Evolutionary conservation across 2,329 filamentous ascomycete genomes (phyloP).

Genomic region (Fusarium fujikuroi): DNA sequence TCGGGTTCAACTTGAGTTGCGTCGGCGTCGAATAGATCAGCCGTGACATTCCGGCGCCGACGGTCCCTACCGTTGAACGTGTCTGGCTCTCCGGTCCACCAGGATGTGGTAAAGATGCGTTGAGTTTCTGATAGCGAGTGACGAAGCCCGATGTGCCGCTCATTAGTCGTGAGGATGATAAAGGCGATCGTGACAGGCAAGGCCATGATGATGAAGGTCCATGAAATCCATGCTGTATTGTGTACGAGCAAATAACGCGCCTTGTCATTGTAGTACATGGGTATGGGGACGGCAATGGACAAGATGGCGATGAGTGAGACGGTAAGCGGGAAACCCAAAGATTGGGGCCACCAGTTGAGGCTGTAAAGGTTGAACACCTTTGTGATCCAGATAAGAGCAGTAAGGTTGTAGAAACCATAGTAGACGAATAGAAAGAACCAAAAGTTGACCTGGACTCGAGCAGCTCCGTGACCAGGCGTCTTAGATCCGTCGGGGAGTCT

Average conservation of each 20-base stretch:
- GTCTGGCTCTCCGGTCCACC: conserved; percentile 71
- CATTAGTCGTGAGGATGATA: conserved; percentile 70
- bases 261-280: conserved; percentile 66
- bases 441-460: conserved; percentile 73
- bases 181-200: conserved; percentile 75
- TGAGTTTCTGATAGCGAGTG: conserved; percentile 73
- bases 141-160: conserved; percentile 70
- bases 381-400: conserved; percentile 75
- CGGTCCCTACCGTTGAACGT: conserved; percentile 57
- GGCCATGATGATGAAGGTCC: conserved; percentile 77
- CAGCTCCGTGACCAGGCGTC: conserved; percentile 70
- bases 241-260: conserved; percentile 65
- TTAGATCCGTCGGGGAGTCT: conserved; percentile 50
- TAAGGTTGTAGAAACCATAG: conserved; percentile 75
- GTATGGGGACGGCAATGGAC: conserved; percentile 69
- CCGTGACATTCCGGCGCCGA: conserved; percentile 52
- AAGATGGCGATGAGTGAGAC: conserved; percentile 69
- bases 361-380: conserved; percentile 78
- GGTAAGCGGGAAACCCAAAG: conserved; percentile 72
- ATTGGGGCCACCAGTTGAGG: conserved; percentile 76
- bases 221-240: conserved; percentile 75
- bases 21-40: conserved; percentile 54
- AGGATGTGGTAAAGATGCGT: conserved; percentile 72
- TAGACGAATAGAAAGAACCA: conserved; percentile 79
- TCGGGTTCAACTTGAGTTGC: conserved; percentile 42